Conservation (phyloP, 208 protist genomes). For the Borovskyia barvae region DNA sequence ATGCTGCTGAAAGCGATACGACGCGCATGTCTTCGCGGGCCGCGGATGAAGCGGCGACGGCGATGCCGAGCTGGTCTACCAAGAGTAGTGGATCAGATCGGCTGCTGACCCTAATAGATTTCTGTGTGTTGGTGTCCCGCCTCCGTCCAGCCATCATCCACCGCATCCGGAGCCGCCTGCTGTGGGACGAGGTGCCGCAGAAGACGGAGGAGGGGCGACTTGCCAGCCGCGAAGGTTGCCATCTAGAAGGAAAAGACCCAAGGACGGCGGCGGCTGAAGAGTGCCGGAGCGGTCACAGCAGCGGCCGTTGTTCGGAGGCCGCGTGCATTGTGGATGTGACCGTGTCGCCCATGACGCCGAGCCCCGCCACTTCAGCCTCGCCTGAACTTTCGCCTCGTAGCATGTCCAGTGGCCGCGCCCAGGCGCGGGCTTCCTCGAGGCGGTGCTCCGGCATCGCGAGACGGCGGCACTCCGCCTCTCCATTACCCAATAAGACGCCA, state of each 20-base stretch:
- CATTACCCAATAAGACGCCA: too few species aligned
- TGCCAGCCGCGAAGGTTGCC: too few species aligned
- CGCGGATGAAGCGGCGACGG: too few species aligned
- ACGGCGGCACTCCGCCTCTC: too few species aligned
- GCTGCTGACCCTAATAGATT: slow-evolving; percentile 39
- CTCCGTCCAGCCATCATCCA: slow-evolving; percentile 51
- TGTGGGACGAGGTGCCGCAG: slow-evolving; percentile 1
- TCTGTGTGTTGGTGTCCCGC: slow-evolving; percentile 69
- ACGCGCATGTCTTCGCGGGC: too few species aligned
- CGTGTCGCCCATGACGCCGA: slow-evolving; percentile 29
- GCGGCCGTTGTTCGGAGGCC: not conserved
- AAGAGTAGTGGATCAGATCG: slow-evolving; percentile 12
- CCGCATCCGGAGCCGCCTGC: slow-evolving; percentile 36
- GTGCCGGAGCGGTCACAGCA: not conserved
- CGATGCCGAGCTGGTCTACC: not conserved
- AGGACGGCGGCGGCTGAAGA: not conserved
- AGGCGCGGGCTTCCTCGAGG: too few species aligned
- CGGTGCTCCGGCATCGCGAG: too few species aligned
- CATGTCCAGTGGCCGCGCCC: not conserved
- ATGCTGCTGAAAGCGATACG: too few species aligned
- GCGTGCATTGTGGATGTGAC: slow-evolving; percentile 26
- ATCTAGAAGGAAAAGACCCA: not conserved
- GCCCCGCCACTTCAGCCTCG: slow-evolving; percentile 3
- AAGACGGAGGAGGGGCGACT: too few species aligned
- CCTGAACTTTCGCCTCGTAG: not conserved